phyloP scores from a whole-genome alignment of 306 rosid species.

The Fragaria ananassa region DNA sequence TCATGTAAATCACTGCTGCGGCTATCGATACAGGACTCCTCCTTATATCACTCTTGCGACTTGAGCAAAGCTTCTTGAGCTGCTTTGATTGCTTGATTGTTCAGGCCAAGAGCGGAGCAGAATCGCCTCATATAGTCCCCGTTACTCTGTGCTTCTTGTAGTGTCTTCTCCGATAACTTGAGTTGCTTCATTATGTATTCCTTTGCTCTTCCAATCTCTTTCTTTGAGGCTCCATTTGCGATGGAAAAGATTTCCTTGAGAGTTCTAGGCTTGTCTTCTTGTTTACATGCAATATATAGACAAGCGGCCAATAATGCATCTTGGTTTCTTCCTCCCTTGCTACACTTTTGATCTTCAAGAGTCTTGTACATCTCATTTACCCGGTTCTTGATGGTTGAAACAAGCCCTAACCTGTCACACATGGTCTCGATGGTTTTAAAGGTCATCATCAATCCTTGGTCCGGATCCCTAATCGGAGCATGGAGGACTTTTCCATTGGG shows the following conservation, averaged over 20 bases:
- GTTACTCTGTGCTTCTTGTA: slow-evolving; percentile 59
- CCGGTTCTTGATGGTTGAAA: slow-evolving; percentile 92
- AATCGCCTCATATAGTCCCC: slow-evolving; percentile 96
- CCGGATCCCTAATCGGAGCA: slow-evolving; percentile 55
- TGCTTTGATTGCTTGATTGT: slow-evolving; percentile 89
- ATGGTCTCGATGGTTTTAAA: slow-evolving; percentile 90
- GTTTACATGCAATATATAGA: slow-evolving; percentile 91
- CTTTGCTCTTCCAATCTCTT: slow-evolving; percentile 97
- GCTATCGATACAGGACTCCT: slow-evolving; percentile 97
- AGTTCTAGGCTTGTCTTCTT: slow-evolving; percentile 93
- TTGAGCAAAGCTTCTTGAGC: slow-evolving; percentile 89
- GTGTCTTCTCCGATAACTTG: slow-evolving; percentile 64
- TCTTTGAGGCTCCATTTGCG: slow-evolving; percentile 94
- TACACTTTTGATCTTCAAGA: slow-evolving; percentile 86
- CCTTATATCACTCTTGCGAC: slow-evolving; percentile 89
- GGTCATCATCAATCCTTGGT: slow-evolving; percentile 72
- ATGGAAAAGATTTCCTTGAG: slow-evolving; percentile 94
- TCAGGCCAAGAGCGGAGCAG: slow-evolving; percentile 93
- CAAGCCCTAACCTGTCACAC: slow-evolving; percentile 97
- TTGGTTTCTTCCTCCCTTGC: slow-evolving; percentile 94
- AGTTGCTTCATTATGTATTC: slow-evolving; percentile 90
- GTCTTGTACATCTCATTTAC: slow-evolving; percentile 92
- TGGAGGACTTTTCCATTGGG: slow-evolving; percentile 84
- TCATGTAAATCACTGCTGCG: slow-evolving; percentile 86
- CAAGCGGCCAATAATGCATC: slow-evolving; percentile 96